Evolutionary conservation across 257 asterid genomes (phyloP).

Genomic region (Capsicum rhomboideum): DNA sequence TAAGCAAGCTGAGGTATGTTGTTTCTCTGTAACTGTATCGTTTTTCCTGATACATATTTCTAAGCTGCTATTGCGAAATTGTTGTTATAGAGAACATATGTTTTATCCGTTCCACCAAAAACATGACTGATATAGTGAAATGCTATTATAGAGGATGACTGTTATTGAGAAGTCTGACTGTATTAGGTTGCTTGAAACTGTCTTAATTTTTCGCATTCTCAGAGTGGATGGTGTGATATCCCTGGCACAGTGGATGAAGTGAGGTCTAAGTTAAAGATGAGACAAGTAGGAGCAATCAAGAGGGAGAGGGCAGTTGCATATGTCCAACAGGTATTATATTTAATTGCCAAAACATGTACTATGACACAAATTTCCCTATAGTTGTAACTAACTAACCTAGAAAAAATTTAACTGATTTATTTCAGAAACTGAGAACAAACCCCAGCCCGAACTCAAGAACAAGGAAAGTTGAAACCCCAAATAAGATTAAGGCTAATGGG

Average conservation of each 20-base stretch:
- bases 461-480: constrained; percentile 22
- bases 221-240: constrained; percentile 88
- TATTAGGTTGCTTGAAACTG: not conserved
- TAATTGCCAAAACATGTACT: not conserved
- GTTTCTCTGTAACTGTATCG: not conserved
- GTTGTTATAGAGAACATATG: not conserved
- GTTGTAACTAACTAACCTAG: not conserved
- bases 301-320: constrained; percentile 84
- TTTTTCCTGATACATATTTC: not conserved
- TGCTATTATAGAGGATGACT: too few relatives aligned
- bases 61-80: not conserved
- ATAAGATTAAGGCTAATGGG: constrained; percentile 15
- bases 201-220: not conserved
- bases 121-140: too few relatives aligned
- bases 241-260: constrained; percentile 65
- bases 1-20: constrained; percentile 56
- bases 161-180: not conserved
- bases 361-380: not conserved
- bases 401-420: not conserved
- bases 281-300: constrained; percentile 76
- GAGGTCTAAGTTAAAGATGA: constrained; percentile 67
- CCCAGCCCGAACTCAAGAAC: constrained; percentile 21
- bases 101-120: not conserved
- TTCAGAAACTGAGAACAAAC: constrained; percentile 27
- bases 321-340: constrained; percentile 56